Conservation (phyloP, 2,329 filamentous ascomycete species). For the Ophiostoma novo-ulmi region DNA sequence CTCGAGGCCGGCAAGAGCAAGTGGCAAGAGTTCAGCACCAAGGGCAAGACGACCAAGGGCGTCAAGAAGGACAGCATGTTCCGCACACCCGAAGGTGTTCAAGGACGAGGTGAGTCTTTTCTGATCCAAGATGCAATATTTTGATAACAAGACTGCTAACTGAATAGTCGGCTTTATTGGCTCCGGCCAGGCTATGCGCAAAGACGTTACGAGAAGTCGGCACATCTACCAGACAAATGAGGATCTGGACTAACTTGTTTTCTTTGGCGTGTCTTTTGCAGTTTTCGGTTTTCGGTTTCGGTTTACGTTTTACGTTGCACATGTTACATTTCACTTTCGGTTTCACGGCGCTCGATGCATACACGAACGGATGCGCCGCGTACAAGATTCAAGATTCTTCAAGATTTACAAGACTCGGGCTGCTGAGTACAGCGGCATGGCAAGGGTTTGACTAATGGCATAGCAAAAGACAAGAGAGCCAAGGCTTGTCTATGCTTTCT, state of each 20-base stretch:
- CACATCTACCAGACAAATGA: conserved; percentile 79
- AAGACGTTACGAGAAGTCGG: conserved; percentile 74
- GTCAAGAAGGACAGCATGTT: conserved; percentile 95
- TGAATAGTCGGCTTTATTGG: conserved; percentile 84
- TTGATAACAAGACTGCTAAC: too few species aligned
- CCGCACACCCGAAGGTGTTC: conserved; percentile 78
- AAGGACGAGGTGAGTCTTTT: conserved; percentile 67
- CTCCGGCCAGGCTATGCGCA: conserved; percentile 92
- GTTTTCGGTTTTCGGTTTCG: not conserved
- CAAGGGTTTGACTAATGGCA: not conserved
- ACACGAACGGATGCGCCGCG: not conserved
- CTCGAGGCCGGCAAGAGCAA: conserved; percentile 86
- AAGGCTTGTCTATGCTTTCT: not conserved
- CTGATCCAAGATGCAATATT: too few species aligned
- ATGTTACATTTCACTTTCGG: not conserved
- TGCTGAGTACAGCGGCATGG: not conserved
- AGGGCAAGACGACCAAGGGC: conserved; percentile 62
- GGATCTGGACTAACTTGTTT: conserved; percentile 57
- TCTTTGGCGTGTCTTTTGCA: not conserved
- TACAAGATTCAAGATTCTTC: not conserved
- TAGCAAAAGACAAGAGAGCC: not conserved
- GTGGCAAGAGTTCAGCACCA: conserved; percentile 88
- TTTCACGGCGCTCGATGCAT: not conserved
- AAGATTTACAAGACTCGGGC: not conserved
- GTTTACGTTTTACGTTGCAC: too few species aligned